These are phyloP conservation scores for Cladophialophora exuberans DNA, from an alignment of 2,329 filamentous ascomycete genomes.

Conservation along the genomic window DNA sequence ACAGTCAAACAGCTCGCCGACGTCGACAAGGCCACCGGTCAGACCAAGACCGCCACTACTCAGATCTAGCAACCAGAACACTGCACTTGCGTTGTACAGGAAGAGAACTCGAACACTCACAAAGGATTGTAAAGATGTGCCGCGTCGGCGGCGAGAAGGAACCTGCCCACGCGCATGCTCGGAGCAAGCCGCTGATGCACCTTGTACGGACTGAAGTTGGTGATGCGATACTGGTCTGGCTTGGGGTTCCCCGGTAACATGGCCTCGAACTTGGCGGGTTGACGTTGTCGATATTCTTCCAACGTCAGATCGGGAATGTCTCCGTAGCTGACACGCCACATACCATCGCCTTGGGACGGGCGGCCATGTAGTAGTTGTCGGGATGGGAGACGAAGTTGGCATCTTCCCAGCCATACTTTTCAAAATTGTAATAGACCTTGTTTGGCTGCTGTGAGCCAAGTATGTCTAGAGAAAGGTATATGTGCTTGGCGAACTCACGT, in stretches of 20 bases:
- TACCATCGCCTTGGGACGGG: conserved; percentile 61
- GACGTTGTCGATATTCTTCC: conserved; percentile 58
- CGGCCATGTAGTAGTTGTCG: conserved; percentile 65
- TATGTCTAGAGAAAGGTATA: conserved; percentile 18
- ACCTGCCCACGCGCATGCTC: conserved; percentile 60
- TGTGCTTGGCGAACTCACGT: conserved; percentile 24
- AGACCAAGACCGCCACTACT: conserved; percentile 63
- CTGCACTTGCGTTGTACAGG: background rate
- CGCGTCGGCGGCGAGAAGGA: conserved; percentile 64
- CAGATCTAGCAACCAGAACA: background rate
- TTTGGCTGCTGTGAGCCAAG: conserved; percentile 18
- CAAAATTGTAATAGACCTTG: conserved; percentile 16
- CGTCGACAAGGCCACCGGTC: conserved; percentile 66
- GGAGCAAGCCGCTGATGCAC: conserved; percentile 65
- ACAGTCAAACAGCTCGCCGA: conserved; percentile 64
- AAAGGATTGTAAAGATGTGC: conserved; percentile 54
- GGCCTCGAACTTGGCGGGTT: conserved; percentile 58
- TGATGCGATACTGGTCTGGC: conserved; percentile 59
- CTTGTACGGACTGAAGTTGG: conserved; percentile 63
- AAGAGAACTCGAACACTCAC: background rate
- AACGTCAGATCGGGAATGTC: conserved; percentile 57
- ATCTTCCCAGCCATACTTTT: background rate
- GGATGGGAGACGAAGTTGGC: conserved; percentile 60
- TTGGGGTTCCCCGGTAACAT: conserved; percentile 65
- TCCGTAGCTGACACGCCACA: conserved; percentile 68